Evolutionary conservation across 2,329 filamentous ascomycete genomes (phyloP), one percentile per base, ranked within the genome.

Genomic region (Penicillium sp.): DNA sequence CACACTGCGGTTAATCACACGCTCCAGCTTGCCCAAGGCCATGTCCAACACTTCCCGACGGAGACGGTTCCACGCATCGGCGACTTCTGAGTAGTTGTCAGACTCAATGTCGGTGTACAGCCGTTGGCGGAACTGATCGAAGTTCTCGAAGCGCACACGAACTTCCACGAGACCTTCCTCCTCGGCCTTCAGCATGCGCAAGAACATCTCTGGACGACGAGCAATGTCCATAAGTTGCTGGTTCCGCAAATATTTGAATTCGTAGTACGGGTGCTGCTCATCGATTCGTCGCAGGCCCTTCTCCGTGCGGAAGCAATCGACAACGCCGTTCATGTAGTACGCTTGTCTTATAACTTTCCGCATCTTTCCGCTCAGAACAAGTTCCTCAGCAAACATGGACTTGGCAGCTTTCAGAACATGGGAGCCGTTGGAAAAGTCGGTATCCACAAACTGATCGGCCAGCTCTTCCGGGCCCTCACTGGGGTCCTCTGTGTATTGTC

Each of bases 101-200:
- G 92, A 97, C 56, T 90, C 87, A 56, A 99, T 96, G 63, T 94
- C 88, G 41, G 84, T 81, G 67, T 91, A 88, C 4, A 99, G 81
- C 46, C 88, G 85, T 44, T 85, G 83, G 51, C 86, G 86, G 77
- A 96, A 92, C 27, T 87, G 83, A 6, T 87, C 84, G 62, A 89
- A 86, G 49, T 88, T 85, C 62, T 90, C 85, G 69, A 97, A 82
- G 12, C 83, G 83, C 15, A 97, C 84, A 61, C 84, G 86, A 48
- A 99, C 90, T 52, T 96, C 90, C 12, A 99, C 83, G 1, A 99
- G 78, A 2, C 93, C 92, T 69, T 99, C 94, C 64, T 94, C 89
- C 71, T 99, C 94, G 1, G 94, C 94, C 70, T 91, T 95, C 71
- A 97, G 85, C 94, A 99, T 99, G 75, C 95, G 93, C 49, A 99